Evolutionary conservation across 192 early-diverging fungal genomes (phyloP).

Genomic region (Polychytrium aggregatum): DNA sequence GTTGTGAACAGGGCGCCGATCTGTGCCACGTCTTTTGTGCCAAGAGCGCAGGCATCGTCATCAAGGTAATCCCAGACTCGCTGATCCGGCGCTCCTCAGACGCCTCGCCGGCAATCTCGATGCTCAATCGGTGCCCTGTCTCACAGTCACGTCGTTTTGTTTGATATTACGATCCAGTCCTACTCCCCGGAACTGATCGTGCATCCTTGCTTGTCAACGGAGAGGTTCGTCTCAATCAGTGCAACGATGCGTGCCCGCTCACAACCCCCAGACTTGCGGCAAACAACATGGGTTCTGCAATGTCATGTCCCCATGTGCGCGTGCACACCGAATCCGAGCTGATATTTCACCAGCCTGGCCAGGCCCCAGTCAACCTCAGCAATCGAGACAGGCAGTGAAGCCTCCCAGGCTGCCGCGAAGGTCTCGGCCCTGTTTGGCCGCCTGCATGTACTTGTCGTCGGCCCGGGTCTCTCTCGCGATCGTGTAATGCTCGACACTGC

Average conservation of each 20-base stretch:
- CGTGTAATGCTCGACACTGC: conserved; percentile 52
- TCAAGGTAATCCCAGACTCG: conserved; percentile 44
- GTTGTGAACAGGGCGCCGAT: conserved; percentile 58
- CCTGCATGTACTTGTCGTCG: conserved; percentile 76
- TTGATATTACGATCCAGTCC: conserved; percentile 18
- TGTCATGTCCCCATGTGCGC: no score
- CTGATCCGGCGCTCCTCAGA: not conserved
- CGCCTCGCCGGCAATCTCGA: not conserved
- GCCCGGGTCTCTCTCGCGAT: conserved; percentile 85
- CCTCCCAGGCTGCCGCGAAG: conserved; percentile 31
- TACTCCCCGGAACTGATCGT: conserved; percentile 88
- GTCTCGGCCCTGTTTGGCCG: conserved; percentile 45
- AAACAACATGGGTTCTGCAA: no score
- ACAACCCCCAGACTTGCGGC: no score
- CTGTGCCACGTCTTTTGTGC: conserved; percentile 81
- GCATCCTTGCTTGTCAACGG: conserved; percentile 77
- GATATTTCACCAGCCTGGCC: no score
- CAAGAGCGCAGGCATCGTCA: conserved; percentile 55
- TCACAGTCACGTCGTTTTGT: not conserved
- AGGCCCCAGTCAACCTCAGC: no score
- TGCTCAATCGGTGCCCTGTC: not conserved
- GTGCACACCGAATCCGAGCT: no score
- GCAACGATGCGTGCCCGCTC: no score
- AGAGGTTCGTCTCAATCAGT: no score
- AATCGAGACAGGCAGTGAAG: no score